Evolutionary conservation across 257 asterid genomes (phyloP).

Genomic region (Hygrophila difformis): DNA sequence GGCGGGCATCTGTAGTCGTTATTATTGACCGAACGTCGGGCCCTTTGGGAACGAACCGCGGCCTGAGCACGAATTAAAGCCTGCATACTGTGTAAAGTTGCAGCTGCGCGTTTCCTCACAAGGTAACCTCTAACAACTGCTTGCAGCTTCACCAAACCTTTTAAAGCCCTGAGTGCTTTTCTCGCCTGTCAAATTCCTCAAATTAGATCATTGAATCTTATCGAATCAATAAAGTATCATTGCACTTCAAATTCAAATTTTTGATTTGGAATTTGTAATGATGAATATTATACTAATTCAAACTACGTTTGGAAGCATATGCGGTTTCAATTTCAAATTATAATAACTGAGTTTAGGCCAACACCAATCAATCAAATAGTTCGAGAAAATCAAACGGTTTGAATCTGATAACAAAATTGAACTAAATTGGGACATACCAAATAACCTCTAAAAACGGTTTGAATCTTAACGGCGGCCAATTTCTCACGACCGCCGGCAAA

Average conservation of each 20-base stretch:
- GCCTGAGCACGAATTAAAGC: slow-evolving; percentile 91
- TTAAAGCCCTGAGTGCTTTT: slow-evolving; percentile 81
- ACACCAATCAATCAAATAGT: too few relatives aligned
- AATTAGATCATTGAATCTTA: too few relatives aligned
- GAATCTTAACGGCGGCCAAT: slow-evolving; percentile 66
- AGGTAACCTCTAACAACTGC: slow-evolving; percentile 86
- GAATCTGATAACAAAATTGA: too few relatives aligned
- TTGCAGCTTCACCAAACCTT: slow-evolving; percentile 89
- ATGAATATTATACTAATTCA: too few relatives aligned
- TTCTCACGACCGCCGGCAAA: slow-evolving; percentile 42
- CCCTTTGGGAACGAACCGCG: slow-evolving; percentile 52
- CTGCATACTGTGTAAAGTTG: slow-evolving; percentile 80
- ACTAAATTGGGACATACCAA: slow-evolving; percentile 46
- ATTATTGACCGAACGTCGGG: slow-evolving; percentile 39
- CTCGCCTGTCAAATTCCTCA: slow-evolving; percentile 80
- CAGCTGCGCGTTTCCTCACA: slow-evolving; percentile 87
- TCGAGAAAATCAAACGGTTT: too few relatives aligned
- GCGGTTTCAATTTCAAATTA: too few relatives aligned
- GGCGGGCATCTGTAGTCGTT: slow-evolving; percentile 35
- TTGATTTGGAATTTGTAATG: slow-evolving; percentile 16
- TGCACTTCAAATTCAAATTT: slow-evolving; percentile 21
- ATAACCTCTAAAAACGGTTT: slow-evolving; percentile 70
- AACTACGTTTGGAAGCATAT: too few relatives aligned
- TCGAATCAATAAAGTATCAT: too few relatives aligned
- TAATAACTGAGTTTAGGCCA: too few relatives aligned